Evolutionary conservation across 202 grass and related monocot genomes (phyloP), one percentile per base, ranked within the genome.

Genomic region (Zizania palustris): DNA sequence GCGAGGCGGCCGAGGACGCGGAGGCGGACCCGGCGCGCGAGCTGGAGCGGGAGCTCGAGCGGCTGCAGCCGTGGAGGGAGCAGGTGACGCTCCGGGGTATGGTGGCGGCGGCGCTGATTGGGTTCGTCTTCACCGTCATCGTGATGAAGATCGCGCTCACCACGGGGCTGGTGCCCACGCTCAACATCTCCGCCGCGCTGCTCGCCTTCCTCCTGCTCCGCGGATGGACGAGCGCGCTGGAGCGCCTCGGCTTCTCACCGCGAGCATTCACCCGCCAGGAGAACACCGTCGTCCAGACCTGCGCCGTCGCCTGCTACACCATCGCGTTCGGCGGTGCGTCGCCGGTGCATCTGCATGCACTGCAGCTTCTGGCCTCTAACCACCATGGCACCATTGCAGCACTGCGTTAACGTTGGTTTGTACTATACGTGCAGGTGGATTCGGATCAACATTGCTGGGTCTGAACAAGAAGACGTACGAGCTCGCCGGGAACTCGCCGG

Each of bases 381-480:
- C 21, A 11, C 14, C n/a, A n/a, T n/a, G n/a, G n/a, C n/a, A n/a
- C n/a, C 4, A 41, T 46, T 5, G 14, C 71, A 5, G 39, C 22
- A 11, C 43, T 45, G 11, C 43, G 9, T 28, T 28, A 28, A 28
- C 28, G 28, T 28, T 28, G 6, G 15, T 42, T 44, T 54, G 41
- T 51, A n/a, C n/a, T n/a, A n/a, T n/a, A 54, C 20, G 39, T 41
- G n/a, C 77, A 97, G 94, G 89, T 80, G 94, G 94, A 48, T 97
- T 97, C 77, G 94, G 94, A 9, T 97, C 94, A 15, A 92, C 92
- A 53, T 42, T 97, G 45, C 46, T 92, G 76, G 94, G 75, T 39
- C 60, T 97, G 67, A 89, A 97, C 88, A 97, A 87, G 88, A 93
- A 68, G 70, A 97, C 94, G 10, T 90, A 97, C 35, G 94, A 97